phyloP scores from a whole-genome alignment of 345 rosid genomes.

The Hypericum androsaemum region DNA sequence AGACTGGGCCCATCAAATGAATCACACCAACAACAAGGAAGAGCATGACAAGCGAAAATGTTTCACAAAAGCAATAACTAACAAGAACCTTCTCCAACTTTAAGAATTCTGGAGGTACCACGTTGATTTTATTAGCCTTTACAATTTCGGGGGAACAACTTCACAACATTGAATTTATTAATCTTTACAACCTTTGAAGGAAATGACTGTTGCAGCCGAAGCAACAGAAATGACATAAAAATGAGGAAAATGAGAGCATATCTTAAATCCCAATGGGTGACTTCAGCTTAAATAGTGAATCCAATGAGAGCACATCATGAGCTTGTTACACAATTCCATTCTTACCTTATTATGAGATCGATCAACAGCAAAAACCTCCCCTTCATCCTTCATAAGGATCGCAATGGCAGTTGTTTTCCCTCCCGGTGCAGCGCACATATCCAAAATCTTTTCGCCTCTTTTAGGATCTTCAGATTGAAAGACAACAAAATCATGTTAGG shows the following conservation, averaged over 20 bases:
- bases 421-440: conserved; percentile 99
- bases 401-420: conserved; percentile 97
- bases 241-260: too few species aligned
- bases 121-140: too few species aligned
- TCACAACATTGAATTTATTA: too few species aligned
- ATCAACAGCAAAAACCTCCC: conserved; percentile 86
- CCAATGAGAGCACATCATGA: not conserved
- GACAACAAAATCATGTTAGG: conserved; percentile 10
- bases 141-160: too few species aligned
- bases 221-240: not conserved
- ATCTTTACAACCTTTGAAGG: too few species aligned
- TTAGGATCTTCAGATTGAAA: conserved; percentile 56
- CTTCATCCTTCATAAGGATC: conserved; percentile 76
- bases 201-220: too few species aligned
- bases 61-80: too few species aligned
- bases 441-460: conserved; percentile 80
- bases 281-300: not conserved
- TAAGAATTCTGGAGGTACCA: too few species aligned
- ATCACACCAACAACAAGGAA: too few species aligned
- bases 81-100: too few species aligned
- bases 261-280: not conserved
- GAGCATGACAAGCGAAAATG: too few species aligned
- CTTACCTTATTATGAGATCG: conserved; percentile 94
- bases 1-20: too few species aligned
- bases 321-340: not conserved